A percentile compares a stretch with the other conserved stretches of the same genome.
phyloP scores from a whole-genome alignment of 176 grass and related monocot species.

The Triticum timopheevii region DNA sequence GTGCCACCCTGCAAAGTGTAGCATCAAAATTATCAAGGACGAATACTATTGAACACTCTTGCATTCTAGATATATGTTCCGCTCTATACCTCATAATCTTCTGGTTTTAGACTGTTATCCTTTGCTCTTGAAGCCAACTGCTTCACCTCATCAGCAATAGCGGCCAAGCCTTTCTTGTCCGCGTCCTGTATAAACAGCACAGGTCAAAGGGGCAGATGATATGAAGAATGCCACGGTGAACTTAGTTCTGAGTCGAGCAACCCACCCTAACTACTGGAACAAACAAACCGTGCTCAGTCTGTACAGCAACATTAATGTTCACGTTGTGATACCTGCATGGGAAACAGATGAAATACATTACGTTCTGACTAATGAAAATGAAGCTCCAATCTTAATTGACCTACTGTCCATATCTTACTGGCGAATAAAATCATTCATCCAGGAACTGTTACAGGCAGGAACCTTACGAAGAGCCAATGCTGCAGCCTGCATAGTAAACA shows the following conservation, averaged over 20 bases:
- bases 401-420: slow-evolving; percentile 44
- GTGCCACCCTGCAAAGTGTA: slow-evolving; percentile 54
- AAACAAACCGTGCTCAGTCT: slow-evolving; percentile 72
- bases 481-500: slow-evolving; percentile 48
- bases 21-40: slow-evolving; percentile 8
- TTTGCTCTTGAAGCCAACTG: slow-evolving; percentile 60
- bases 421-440: slow-evolving; percentile 82
- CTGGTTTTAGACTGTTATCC: slow-evolving; percentile 65
- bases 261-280: slow-evolving; percentile 70
- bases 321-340: slow-evolving; percentile 54
- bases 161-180: slow-evolving; percentile 66
- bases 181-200: slow-evolving; percentile 43
- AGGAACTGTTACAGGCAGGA: slow-evolving; percentile 73
- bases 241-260: slow-evolving; percentile 7
- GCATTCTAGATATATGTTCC: background rate
- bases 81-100: slow-evolving; percentile 58
- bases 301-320: slow-evolving; percentile 75
- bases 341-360: background rate
- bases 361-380: background rate
- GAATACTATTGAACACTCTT: background rate
- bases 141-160: slow-evolving; percentile 70
- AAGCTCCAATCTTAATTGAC: background rate
- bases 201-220: background rate
- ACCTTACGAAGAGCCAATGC: slow-evolving; percentile 75
- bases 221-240: background rate